Base-by-base conservation (phyloP, 371 early-diverging fungal species). In the Lichtheimia ramosa region DNA sequence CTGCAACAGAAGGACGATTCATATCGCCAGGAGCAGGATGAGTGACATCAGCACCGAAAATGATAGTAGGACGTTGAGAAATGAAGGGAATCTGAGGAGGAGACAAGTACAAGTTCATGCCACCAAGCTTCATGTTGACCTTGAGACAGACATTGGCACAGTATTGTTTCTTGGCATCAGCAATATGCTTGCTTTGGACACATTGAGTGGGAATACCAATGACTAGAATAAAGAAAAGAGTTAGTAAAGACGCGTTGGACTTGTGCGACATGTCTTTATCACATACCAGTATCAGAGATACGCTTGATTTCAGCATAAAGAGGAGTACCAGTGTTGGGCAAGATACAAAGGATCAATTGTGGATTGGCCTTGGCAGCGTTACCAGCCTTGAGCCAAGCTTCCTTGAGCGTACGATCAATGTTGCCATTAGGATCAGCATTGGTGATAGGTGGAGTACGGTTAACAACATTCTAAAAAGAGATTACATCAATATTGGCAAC, bases 251-350 rank as follows among this genome's bases (percentile, higher is more conserved):
- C n/a, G n/a, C n/a, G n/a, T n/a, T n/a, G n/a, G n/a, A n/a, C n/a
- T n/a, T n/a, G n/a, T n/a, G n/a, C n/a, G n/a, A n/a, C n/a, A n/a
- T n/a, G n/a, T n/a, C n/a, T n/a, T n/a, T n/a, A 56, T 34, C 14
- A 1, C 54, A 53, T 63, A 63, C 64, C 84, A 2, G 96, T 96
- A 72, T 99, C 98, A 27, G 92, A 86, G 25, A 93, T 85, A 27
- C 95, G 85, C 83, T 99, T 99, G 66, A 98, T 92, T 62, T 94
- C 93, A 55, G 93, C 92, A 74, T 99, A 99, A 4, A 96, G 70
- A 3, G 84, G 87, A 14, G 86, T 82, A 64, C 91, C 91, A 50
- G 92, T 94, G 80, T 90, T 91, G 51, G 93, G 92, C 51, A 97
- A 70, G 56, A 97, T 83, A 71, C 94, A 92, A 13, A 94, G 61